A percentile compares a stretch with the other conserved stretches of the same genome.
phyloP scores from a whole-genome alignment of 148 eudicot genomes.

The Fagopyrum esculentum region DNA sequence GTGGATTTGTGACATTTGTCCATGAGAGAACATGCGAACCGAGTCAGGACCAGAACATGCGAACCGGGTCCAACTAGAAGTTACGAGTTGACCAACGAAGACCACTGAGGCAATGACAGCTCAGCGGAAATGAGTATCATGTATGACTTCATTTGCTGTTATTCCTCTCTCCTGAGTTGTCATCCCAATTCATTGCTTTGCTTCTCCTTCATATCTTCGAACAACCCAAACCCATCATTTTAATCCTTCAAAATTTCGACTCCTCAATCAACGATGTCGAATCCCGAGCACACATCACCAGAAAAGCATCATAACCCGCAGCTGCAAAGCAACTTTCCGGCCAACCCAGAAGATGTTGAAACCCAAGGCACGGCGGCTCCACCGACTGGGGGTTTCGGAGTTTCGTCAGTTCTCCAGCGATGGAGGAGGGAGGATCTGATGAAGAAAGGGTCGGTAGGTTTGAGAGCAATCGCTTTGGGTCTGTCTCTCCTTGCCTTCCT shows the following conservation, averaged over 20 bases:
- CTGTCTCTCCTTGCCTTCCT: constrained; percentile 57
- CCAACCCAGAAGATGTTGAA: constrained; percentile 24
- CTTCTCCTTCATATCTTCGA: neutral
- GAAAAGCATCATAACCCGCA: neutral
- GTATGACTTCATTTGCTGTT: too few species aligned
- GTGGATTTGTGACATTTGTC: too few species aligned
- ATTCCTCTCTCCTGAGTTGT: neutral
- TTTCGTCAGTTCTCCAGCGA: constrained; percentile 21
- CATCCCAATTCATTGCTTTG: neutral
- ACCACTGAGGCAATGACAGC: neutral
- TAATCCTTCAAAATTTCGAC: neutral
- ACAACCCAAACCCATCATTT: neutral
- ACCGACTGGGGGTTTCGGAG: constrained; percentile 19
- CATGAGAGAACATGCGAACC: too few species aligned
- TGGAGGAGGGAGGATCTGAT: constrained; percentile 47
- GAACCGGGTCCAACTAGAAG: neutral
- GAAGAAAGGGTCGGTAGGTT: constrained; percentile 30
- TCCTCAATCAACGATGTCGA: constrained; percentile 15
- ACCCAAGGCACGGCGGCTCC: constrained; percentile 14
- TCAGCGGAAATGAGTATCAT: neutral
- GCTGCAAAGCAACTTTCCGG: neutral
- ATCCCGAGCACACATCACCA: constrained; percentile 9
- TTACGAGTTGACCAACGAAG: neutral
- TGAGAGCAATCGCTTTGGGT: constrained; percentile 36
- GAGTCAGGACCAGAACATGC: too few species aligned